phyloP scores from a whole-genome alignment of 2,329 filamentous ascomycete genomes.

The Apiospora phragmitis region DNA sequence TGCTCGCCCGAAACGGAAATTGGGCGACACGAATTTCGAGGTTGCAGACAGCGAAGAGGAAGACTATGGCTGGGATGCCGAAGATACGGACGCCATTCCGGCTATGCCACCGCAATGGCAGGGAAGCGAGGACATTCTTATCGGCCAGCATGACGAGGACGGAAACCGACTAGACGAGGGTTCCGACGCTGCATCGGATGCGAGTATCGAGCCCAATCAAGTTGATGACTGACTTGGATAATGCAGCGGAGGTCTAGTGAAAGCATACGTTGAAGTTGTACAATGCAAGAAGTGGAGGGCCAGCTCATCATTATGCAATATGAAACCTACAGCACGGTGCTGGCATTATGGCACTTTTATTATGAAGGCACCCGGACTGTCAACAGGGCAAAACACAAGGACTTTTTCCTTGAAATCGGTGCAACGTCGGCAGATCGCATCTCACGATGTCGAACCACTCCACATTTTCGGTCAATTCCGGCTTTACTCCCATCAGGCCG shows the following conservation, averaged over 20 bases:
- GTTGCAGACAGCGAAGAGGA: conserved; percentile 63
- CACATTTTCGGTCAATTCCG: conserved; percentile 13
- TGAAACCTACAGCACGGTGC: neutral
- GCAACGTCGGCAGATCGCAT: conserved; percentile 12
- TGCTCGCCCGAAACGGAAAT: conserved; percentile 61
- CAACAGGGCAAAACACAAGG: neutral
- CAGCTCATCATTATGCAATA: conserved; percentile 9
- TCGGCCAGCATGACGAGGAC: conserved; percentile 40
- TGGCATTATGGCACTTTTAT: neutral
- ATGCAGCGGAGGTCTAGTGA: neutral
- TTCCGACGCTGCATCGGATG: conserved; percentile 10
- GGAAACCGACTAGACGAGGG: conserved; percentile 15
- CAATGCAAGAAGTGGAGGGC: conserved; percentile 1
- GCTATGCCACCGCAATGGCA: conserved; percentile 66
- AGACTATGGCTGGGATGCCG: conserved; percentile 72
- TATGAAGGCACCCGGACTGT: neutral
- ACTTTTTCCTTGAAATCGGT: conserved; percentile 4
- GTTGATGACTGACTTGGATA: neutral
- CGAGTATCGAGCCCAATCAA: neutral
- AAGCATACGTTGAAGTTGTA: neutral
- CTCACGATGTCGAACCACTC: conserved; percentile 12
- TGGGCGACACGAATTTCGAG: conserved; percentile 60
- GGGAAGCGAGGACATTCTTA: conserved; percentile 63
- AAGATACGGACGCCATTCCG: conserved; percentile 62
- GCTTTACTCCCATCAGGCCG: conserved; percentile 8